Percentiles rank a stretch among this genome's conserved stretches.
Conservation (phyloP, 2,329 filamentous ascomycete genomes). For the Hypoxylon sp. region DNA sequence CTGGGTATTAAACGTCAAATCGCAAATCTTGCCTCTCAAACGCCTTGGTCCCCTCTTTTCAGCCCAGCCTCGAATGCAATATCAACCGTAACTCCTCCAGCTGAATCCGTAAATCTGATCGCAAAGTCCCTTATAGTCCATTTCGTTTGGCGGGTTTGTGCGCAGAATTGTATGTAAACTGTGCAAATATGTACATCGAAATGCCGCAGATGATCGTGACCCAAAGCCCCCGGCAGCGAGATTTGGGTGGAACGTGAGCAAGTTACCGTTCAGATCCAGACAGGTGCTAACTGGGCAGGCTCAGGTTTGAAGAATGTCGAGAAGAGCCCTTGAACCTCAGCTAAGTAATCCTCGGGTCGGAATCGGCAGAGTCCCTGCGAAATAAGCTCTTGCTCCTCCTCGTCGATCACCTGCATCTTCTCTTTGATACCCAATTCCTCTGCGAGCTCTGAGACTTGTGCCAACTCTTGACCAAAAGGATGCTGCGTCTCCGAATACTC, state of each 20-base stretch:
- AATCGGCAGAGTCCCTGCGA: constrained; percentile 80
- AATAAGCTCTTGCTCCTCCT: constrained; percentile 79
- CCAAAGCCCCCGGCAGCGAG: constrained; percentile 29
- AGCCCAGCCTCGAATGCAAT: constrained; percentile 36
- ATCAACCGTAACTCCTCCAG: constrained; percentile 40
- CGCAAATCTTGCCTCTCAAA: constrained; percentile 44
- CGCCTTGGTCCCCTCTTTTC: constrained; percentile 41
- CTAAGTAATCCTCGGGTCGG: constrained; percentile 85
- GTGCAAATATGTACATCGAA: constrained; percentile 56
- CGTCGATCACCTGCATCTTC: constrained; percentile 73
- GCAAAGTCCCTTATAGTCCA: constrained; percentile 21
- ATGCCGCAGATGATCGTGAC: constrained; percentile 43
- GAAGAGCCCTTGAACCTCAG: constrained; percentile 81
- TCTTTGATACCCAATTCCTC: constrained; percentile 84
- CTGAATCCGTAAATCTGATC: constrained; percentile 40
- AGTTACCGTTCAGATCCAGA: constrained; percentile 64
- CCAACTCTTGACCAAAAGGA: constrained; percentile 91
- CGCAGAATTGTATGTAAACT: constrained; percentile 39
- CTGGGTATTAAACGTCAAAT: constrained; percentile 44
- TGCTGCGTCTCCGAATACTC: constrained; percentile 54
- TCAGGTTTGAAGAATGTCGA: constrained; percentile 68
- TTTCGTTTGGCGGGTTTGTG: constrained; percentile 34
- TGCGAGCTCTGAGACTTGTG: constrained; percentile 91
- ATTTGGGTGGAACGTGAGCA: constrained; percentile 18
- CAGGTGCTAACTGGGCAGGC: constrained; percentile 53